These are phyloP conservation scores for Rhynchospora breviuscula DNA, from an alignment of 176 grass and related monocot species.

Conservation along the genomic window DNA sequence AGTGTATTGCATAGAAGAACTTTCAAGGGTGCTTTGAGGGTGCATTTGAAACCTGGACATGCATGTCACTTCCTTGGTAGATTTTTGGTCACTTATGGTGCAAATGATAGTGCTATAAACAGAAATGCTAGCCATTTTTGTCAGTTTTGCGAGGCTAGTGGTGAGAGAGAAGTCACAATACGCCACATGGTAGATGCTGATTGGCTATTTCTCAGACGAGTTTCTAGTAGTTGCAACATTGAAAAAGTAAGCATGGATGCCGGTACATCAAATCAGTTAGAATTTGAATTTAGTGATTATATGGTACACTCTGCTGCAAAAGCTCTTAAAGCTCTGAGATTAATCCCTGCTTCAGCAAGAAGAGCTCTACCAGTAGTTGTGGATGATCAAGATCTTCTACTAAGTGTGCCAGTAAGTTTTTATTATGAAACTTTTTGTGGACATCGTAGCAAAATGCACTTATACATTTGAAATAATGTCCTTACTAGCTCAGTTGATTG, in stretches of 20 bases:
- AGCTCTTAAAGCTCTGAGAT: slow-evolving; percentile 60
- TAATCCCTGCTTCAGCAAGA: slow-evolving; percentile 75
- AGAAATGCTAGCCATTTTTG: slow-evolving; percentile 33
- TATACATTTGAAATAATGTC: slow-evolving; percentile 7
- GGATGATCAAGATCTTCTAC: slow-evolving; percentile 42
- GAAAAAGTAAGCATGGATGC: slow-evolving; percentile 19
- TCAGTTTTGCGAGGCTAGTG: slow-evolving; percentile 39
- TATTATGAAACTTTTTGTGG: neutral
- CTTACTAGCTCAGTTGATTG: slow-evolving; percentile 4
- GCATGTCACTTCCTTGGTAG: slow-evolving; percentile 68
- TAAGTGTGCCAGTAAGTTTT: slow-evolving; percentile 71
- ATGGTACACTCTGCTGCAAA: slow-evolving; percentile 46
- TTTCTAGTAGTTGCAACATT: slow-evolving; percentile 33
- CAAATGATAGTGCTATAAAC: slow-evolving; percentile 32
- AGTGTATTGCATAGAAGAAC: slow-evolving; percentile 16
- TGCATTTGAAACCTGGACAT: slow-evolving; percentile 47
- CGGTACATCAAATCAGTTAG: slow-evolving; percentile 18
- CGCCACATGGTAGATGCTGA: slow-evolving; percentile 72
- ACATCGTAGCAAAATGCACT: neutral
- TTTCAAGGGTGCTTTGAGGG: slow-evolving; percentile 23
- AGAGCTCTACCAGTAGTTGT: slow-evolving; percentile 66
- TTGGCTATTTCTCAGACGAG: slow-evolving; percentile 74
- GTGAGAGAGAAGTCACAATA: slow-evolving; percentile 36
- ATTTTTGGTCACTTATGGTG: slow-evolving; percentile 73
- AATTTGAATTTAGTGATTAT: slow-evolving; percentile 38